A percentile compares a stretch with the other conserved stretches of the same genome.
These are phyloP conservation scores for Chamaenerion angustifolium DNA, from an alignment of 345 rosid genomes.

Conservation along the genomic window DNA sequence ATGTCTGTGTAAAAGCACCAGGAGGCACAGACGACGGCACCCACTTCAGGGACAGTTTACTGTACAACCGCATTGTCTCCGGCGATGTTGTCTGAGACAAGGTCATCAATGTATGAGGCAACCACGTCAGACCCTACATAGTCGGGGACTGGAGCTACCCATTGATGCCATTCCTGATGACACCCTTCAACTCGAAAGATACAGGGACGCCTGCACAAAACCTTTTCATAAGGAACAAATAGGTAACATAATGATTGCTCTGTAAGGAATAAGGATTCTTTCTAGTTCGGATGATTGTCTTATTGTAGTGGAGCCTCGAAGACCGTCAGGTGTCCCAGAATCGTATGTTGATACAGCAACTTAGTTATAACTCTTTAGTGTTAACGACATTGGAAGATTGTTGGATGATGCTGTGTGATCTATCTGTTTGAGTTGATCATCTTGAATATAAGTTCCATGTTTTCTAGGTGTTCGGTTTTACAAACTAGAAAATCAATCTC, in stretches of 20 bases:
- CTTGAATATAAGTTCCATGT: too few relatives aligned
- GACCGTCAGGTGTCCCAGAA: background rate
- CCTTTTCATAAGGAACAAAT: constrained; percentile 76
- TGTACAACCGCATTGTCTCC: constrained; percentile 65
- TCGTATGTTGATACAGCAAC: too few relatives aligned
- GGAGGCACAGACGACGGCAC: constrained; percentile 71
- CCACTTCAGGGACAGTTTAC: constrained; percentile 79
- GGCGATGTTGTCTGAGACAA: constrained; percentile 95
- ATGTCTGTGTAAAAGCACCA: constrained; percentile 86
- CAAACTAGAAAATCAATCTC: too few relatives aligned
- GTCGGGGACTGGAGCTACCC: constrained; percentile 99
- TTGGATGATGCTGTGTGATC: too few relatives aligned
- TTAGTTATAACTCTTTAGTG: too few relatives aligned
- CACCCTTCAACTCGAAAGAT: constrained; percentile 77
- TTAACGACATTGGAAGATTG: too few relatives aligned
- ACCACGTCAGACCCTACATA: constrained; percentile 74
- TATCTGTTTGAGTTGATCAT: too few relatives aligned
- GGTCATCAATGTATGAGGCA: constrained; percentile 58
- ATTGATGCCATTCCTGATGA: constrained; percentile 65
- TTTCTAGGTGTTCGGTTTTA: too few relatives aligned
- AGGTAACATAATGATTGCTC: constrained; percentile 6
- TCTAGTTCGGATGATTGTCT: background rate
- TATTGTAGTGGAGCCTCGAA: background rate
- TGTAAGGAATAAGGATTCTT: constrained; percentile 3
- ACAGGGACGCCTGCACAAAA: constrained; percentile 77